Evolutionary conservation across 805 yeast species (phyloP).

Genomic region (Metschnikowia similis): DNA sequence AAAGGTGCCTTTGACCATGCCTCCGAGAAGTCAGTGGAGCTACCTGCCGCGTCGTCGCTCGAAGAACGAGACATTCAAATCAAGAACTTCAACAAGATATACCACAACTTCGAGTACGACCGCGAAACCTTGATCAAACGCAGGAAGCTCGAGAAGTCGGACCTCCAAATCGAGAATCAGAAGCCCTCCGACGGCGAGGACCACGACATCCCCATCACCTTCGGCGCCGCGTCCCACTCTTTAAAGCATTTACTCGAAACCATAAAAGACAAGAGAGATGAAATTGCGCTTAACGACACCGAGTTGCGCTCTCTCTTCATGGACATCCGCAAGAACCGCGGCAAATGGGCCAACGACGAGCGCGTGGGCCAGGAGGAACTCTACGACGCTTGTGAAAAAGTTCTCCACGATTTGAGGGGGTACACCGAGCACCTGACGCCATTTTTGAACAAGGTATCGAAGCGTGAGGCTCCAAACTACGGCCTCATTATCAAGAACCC

Average conservation of each 20-base stretch:
- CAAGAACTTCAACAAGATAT: slow-evolving; percentile 64
- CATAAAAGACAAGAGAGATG: slow-evolving; percentile 77
- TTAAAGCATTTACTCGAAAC: slow-evolving; percentile 74
- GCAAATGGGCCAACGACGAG: slow-evolving; percentile 97
- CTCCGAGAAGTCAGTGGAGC: slow-evolving; percentile 9
- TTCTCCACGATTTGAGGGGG: slow-evolving; percentile 81
- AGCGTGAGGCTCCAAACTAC: slow-evolving; percentile 97
- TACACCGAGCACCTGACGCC: slow-evolving; percentile 97
- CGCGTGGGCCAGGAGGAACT: slow-evolving; percentile 95
- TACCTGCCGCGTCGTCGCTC: slow-evolving; percentile 12
- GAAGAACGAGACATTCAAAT: slow-evolving; percentile 46
- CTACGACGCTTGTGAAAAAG: slow-evolving; percentile 96
- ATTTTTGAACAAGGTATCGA: slow-evolving; percentile 90
- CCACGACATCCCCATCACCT: slow-evolving; percentile 26
- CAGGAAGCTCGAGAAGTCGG: slow-evolving; percentile 74
- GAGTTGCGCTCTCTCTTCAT: slow-evolving; percentile 81
- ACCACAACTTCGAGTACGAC: slow-evolving; percentile 75
- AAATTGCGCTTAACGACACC: slow-evolving; percentile 66
- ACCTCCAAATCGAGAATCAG: slow-evolving; percentile 54
- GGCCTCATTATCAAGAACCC: slow-evolving; percentile 86
- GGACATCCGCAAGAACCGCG: slow-evolving; percentile 91
- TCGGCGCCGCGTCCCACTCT: slow-evolving; percentile 37
- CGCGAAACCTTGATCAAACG: slow-evolving; percentile 70
- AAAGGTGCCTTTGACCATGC: slow-evolving; percentile 7
- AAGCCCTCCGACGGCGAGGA: slow-evolving; percentile 12